Evolutionary conservation across 768 basidiomycete genomes (phyloP).

Genomic region (Rhizopogon sp.): DNA sequence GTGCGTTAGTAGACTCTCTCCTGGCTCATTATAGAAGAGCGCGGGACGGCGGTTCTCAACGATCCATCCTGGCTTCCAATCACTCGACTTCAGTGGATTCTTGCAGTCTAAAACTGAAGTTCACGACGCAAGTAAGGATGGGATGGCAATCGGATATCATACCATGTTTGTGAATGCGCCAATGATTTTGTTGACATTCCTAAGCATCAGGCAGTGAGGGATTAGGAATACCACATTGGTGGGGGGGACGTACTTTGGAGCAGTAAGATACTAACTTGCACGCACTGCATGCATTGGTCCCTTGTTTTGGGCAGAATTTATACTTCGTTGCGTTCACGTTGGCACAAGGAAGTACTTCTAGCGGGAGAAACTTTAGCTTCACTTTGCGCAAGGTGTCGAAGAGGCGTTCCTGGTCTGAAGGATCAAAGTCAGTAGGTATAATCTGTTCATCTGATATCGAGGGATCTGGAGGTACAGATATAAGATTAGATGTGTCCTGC

Average conservation of each 20-base stretch:
- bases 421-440: neutral
- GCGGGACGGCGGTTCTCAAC: constrained; percentile 14
- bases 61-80: constrained; percentile 20
- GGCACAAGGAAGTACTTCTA: constrained; percentile 31
- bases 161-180: constrained; percentile 36
- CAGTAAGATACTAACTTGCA: constrained; percentile 43
- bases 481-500: neutral
- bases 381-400: neutral
- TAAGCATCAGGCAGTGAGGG: constrained; percentile 5
- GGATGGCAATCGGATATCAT: neutral
- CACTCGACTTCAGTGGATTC: constrained; percentile 13
- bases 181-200: constrained; percentile 39
- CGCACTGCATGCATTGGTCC: constrained; percentile 20
- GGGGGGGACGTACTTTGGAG: constrained; percentile 24
- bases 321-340: constrained; percentile 23
- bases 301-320: constrained; percentile 24
- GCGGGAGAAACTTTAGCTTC: constrained; percentile 19
- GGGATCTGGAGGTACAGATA: neutral
- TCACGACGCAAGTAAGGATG: neutral
- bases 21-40: constrained; percentile 10
- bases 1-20: too few relatives aligned
- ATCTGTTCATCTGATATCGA: neutral
- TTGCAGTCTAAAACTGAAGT: constrained; percentile 15
- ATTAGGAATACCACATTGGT: neutral
- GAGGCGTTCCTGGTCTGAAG: neutral